Evolutionary conservation across 2,329 filamentous ascomycete genomes (phyloP).

Genomic region (Fusarium humuli): DNA sequence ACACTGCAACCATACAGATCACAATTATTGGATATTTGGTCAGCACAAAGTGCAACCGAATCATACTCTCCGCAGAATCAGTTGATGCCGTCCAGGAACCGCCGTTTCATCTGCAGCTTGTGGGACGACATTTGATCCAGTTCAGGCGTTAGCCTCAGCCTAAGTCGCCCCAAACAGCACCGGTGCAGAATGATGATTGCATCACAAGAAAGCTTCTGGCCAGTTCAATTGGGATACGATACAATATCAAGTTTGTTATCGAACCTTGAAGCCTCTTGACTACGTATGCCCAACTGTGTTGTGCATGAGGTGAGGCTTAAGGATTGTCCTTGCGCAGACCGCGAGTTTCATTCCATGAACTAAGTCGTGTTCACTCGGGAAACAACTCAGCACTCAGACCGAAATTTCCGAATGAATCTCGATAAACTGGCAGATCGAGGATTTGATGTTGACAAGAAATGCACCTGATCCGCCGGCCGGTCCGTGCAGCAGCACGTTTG

Average conservation of each 20-base stretch:
- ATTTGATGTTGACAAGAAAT: conserved; percentile 14
- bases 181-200: conserved; percentile 15
- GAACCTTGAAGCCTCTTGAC: neutral
- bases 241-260: neutral
- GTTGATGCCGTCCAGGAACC: conserved; percentile 19
- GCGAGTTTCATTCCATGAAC: conserved; percentile 8
- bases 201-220: conserved; percentile 12
- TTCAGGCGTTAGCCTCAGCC: conserved; percentile 12
- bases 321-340: conserved; percentile 13
- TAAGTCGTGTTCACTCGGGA: neutral
- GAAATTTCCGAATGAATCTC: conserved; percentile 19
- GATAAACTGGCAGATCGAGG: conserved; percentile 2
- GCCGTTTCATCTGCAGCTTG: conserved; percentile 39
- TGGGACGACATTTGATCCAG: conserved; percentile 23
- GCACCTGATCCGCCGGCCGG: neutral
- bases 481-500: conserved; percentile 24
- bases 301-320: conserved; percentile 21
- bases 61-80: neutral
- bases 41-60: neutral
- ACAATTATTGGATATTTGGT: neutral
- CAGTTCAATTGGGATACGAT: neutral
- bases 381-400: conserved; percentile 24
- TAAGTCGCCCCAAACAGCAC: conserved; percentile 15
- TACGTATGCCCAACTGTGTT: neutral
- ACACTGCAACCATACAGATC: neutral